A percentile compares a stretch with the other conserved stretches of the same genome.
Evolutionary conservation across 192 early-diverging fungal genomes (phyloP).

Genomic region (Podila horticola): DNA sequence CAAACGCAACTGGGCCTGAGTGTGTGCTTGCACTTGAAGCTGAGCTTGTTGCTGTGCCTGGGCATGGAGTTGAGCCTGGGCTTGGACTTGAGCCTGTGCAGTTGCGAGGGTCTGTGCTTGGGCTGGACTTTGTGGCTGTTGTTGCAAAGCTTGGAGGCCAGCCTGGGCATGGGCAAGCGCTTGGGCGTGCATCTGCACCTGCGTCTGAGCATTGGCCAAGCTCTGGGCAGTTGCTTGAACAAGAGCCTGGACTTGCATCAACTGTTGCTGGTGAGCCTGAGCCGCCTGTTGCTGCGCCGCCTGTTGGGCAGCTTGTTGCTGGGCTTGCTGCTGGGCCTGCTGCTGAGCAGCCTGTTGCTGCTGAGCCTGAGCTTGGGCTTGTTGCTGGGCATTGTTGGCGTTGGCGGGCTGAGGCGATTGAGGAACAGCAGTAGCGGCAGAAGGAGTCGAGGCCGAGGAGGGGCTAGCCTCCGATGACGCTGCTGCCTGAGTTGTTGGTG

Average conservation of each 20-base stretch:
- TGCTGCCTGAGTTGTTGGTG: constrained; percentile 26
- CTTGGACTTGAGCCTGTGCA: constrained; percentile 59
- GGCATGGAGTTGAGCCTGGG: constrained; percentile 53
- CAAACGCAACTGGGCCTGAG: constrained; percentile 46
- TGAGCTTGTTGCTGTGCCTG: constrained; percentile 53
- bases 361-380: constrained; percentile 6
- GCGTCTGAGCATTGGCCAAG: constrained; percentile 27
- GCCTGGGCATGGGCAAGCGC: constrained; percentile 37
- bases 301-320: constrained; percentile 17
- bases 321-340: constrained; percentile 22
- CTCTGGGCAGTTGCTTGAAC: constrained; percentile 44
- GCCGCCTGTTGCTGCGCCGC: constrained; percentile 6
- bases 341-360: constrained; percentile 28
- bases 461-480: constrained; percentile 32
- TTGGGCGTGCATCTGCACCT: constrained; percentile 32
- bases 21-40: constrained; percentile 45
- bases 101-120: constrained; percentile 41
- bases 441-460: constrained; percentile 16
- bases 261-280: constrained; percentile 8
- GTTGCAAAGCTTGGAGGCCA: constrained; percentile 48
- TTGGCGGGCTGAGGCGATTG: constrained; percentile 32
- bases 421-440: constrained; percentile 20
- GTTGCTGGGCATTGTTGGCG: constrained; percentile 10
- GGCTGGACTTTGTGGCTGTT: constrained; percentile 22
- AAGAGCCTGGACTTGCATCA: constrained; percentile 32